Base-by-base conservation (phyloP, 768 basidiomycete species). In the Astraeus odoratus region DNA sequence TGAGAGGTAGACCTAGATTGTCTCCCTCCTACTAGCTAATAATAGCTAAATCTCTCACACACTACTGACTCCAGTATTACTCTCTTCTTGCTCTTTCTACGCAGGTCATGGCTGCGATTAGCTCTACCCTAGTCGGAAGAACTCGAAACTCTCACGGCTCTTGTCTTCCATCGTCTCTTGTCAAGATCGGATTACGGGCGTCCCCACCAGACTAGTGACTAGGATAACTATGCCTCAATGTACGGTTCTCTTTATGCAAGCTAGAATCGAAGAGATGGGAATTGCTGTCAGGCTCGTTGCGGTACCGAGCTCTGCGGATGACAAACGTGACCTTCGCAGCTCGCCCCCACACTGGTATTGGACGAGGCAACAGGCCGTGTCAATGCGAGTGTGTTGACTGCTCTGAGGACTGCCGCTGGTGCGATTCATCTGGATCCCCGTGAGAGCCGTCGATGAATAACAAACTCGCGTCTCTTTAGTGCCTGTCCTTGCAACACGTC, bases 391-490 rank as follows among this genome's bases (percentile, higher is more conserved):
- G 72, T 70, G 31, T 65, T 94, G 54, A 94, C 92, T 2, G 85
- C 90, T 5, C 63, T 91, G 24, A 65, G 92, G 34, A 95, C 86
- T 46, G 89, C 89, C 41, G 86, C 86, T 50, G 86, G 89, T 83
- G 48, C 47, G 65, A 44, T 43, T 15, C 2, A 29, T 39, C 24
- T 13, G 15, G 2, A 39, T 34, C 36, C 1, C 19, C 31, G 12
- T 3, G n/a, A 33, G n/a, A 4, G 35, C 8, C 18, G 9, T n/a
- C n/a, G n/a, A n/a, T n/a, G n/a, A n/a, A n/a, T n/a, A n/a, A n/a
- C n/a, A 23, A 24, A 15, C 12, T 46, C 20, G 37, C 31, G 30
- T 5, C 8, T 29, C 6, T 12, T 39, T 49, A 87, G 86, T 81
- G 24, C 88, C 86, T 0, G 63, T 84, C 3, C 72, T 88, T 3